Base-by-base conservation (phyloP, 768 basidiomycete genomes). In the Kwoniella bestiolae region DNA sequence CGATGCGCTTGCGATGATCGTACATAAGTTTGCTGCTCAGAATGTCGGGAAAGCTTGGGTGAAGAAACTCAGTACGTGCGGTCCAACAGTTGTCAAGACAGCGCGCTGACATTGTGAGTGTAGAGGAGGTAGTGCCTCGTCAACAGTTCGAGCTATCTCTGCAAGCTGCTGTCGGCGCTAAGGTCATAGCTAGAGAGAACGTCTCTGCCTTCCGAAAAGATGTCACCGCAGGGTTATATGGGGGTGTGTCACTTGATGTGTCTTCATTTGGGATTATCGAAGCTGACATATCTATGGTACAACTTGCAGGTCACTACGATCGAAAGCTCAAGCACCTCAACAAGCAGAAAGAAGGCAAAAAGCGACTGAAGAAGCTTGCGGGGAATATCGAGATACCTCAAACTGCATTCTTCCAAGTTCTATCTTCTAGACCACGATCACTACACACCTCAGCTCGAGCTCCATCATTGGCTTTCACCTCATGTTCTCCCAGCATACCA, bases 71-170 rank as follows among this genome's bases (percentile, higher is more conserved):
- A 90, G 93, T 94, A 74, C 74, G 90, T 84, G 14, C n/a, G n/a
- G n/a, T 46, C 16, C 7, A 56, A 5, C 28, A 18, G 35, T 28
- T 14, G 11, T 57, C 60, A 50, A 26, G 25, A 3, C 12, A 21
- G 21, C 35, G 32, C 56, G 32, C 56, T 50, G 14, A 35, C 50
- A 35, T 8, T 14, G 23, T 25, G 9, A 26, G n/a, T 46, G 21
- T 66, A 79, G 76, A 91, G 81, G 91, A 91, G 74, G 92, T 97
- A 41, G 91, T 98, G 32, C 94, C 94, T 29, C 84, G 90, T 50
- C 94, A 97, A 78, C 81, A 93, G 53, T 98, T 94, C 75, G 94
- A 97, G 81, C 89, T 97, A 11, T 90, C 94, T 2, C 96, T 99
- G 57, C 96, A 98, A 77, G 96, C 96, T 35, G 89, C 88, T 1